phyloP scores from a whole-genome alignment of 768 basidiomycete species.

The Rhizopogon vulgaris region DNA sequence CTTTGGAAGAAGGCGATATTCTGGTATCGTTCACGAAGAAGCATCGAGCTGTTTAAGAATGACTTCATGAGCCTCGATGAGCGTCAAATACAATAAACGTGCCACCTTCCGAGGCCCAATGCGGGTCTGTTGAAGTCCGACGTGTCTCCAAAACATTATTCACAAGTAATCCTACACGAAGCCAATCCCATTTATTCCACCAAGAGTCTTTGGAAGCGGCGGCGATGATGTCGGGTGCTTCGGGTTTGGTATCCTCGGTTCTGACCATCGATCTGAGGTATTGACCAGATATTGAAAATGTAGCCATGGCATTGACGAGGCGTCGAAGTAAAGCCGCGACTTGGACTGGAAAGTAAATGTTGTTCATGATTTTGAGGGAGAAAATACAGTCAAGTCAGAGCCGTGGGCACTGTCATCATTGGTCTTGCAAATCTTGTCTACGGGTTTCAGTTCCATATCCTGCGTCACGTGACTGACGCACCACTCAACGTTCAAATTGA shows the following conservation, averaged over 20 bases:
- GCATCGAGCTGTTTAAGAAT: not conserved
- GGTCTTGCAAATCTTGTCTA: no score
- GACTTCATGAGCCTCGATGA: not conserved
- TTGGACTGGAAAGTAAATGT: conserved; percentile 47
- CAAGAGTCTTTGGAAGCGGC: not conserved
- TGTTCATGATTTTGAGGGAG: conserved; percentile 30
- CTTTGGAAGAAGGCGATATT: no score
- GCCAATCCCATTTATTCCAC: conserved; percentile 3
- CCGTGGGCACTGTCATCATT: no score
- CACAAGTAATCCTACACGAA: not conserved
- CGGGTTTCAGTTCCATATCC: no score
- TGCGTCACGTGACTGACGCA: no score
- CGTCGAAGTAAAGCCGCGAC: conserved; percentile 58
- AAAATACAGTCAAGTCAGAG: no score
- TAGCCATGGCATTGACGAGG: conserved; percentile 61
- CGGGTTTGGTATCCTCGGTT: not conserved
- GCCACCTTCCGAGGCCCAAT: not conserved
- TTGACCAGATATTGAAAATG: conserved; percentile 65
- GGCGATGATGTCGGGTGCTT: not conserved
- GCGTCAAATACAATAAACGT: not conserved
- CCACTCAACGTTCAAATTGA: no score
- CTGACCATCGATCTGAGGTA: conserved; percentile 36
- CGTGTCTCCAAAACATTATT: not conserved
- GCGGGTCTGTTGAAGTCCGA: not conserved
- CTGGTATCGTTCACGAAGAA: not conserved